Base-by-base conservation (phyloP, 139 green algal genomes). In the Microglena sp. region DNA sequence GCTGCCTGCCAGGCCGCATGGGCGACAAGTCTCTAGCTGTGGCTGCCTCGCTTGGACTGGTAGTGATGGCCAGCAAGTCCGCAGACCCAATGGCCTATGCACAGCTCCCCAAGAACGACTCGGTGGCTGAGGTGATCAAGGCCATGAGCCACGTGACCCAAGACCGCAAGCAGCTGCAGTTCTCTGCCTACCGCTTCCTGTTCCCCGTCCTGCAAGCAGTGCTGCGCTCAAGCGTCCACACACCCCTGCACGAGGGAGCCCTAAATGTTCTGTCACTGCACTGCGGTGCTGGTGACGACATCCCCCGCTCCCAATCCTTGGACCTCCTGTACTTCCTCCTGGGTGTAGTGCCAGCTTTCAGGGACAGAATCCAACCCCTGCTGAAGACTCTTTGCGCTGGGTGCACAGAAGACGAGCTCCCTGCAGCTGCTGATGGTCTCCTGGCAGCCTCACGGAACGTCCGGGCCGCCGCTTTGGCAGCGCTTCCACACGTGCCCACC, bases 321-420 rank as follows among this genome's bases (percentile, higher is more conserved):
- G 55, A 57, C 26, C 68, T 94, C 56, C 81, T 95, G 54, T 93
- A 90, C 73, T 69, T 83, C 60, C 65, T 89, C 55, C 77, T 94
- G 62, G 79, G 79, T 2, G 73, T 85, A 31, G 77, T 90, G 11
- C 86, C 89, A 2, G 82, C 84, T 0, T 87, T 86, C 75, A 86
- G 78, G 75, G 80, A 85, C 2, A 69, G 77, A 5, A 74, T 93
- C 35, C 65, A 84, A 44, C 74, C 77, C 15, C 66, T 94, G 67
- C 73, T 96, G 66, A 68, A 70, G 40, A 63, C 62, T 18, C 69
- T 95, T 59, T 92, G 83, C 67, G 61, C 66, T 4, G 79, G 78
- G 0, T 61, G 76, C n/a, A 27, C 63, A 7, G 71, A 77, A 11
- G 56, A 69, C 22, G 81, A 87, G 55, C 26, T 90, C 24, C n/a